Base-by-base conservation (phyloP, 1,284 basidiomycete genomes). In the Cutaneotrichosporon sp. region DNA sequence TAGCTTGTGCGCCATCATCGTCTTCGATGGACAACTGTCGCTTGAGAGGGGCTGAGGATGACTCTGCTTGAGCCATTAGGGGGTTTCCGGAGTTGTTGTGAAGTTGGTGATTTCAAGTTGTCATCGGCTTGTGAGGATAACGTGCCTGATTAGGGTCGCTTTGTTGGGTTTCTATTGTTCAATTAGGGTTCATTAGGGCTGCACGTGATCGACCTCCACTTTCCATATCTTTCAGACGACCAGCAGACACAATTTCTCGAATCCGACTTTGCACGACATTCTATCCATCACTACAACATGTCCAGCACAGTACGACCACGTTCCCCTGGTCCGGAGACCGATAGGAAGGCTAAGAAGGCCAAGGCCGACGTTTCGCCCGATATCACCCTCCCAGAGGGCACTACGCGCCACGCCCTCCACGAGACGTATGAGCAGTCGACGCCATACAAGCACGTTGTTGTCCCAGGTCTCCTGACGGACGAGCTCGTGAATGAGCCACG, bases 381-480 rank as follows among this genome's bases (percentile, higher is more conserved):
- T 10, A 76, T 78, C 67, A 68, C 65, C 30, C 60, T 72, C 13
- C 76, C 76, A 1, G 60, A 68, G 7, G 64, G 62, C 14, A 59
- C 65, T 9, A 61, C 61, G 14, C 61, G 75, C 31, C 57, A 63
- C 6, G 63, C 62, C 4, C 66, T 77, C 32, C 63, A 69, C 18
- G 63, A 82, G 8, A 80, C 81, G 56, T 95, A 96, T 79, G 73
- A 80, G 9, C 70, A 80, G 6, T 88, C 84, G 68, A 76, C 83
- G 60, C 95, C 95, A 0, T 98, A 89, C 85, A 90, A 90, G 79
- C 89, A 97, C 80, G 88, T 87, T 34, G 84, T 93, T 62, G 85
- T 97, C 58, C 86, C 90, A 56, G 87, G 88, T 67, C 85, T 99
- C 31, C 90, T 98, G 81, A 87, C 89, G 73, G 90, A 96, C 72